Evolutionary conservation across 805 yeast genomes (phyloP).

Genomic region (Metschnikowia lachancei): DNA sequence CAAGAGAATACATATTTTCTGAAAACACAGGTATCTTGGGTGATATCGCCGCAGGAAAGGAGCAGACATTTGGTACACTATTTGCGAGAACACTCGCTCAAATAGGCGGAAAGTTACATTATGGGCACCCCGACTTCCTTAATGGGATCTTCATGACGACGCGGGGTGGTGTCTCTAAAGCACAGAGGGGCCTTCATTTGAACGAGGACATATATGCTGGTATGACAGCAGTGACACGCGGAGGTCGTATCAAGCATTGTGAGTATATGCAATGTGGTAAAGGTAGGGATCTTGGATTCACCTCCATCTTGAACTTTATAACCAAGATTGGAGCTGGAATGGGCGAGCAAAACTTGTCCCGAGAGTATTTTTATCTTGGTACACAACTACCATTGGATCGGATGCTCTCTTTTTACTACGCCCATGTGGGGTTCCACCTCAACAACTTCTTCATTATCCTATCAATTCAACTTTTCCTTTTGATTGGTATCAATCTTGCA

Average conservation of each 20-base stretch:
- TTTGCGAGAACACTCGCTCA: conserved; percentile 81
- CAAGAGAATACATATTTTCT: conserved; percentile 83
- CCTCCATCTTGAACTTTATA: conserved; percentile 80
- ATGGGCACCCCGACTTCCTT: conserved; percentile 86
- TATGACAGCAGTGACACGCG: conserved; percentile 77
- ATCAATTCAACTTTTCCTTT: conserved; percentile 68
- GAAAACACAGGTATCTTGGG: conserved; percentile 83
- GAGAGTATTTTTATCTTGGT: conserved; percentile 80
- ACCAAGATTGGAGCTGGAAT: conserved; percentile 90
- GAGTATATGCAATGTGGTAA: conserved; percentile 89
- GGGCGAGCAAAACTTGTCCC: conserved; percentile 86
- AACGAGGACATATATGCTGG: conserved; percentile 90
- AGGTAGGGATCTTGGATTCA: conserved; percentile 87
- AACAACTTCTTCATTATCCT: conserved; percentile 75
- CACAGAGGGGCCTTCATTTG: conserved; percentile 81
- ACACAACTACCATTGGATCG: conserved; percentile 78
- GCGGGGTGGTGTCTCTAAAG: conserved; percentile 85
- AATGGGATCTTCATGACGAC: conserved; percentile 76
- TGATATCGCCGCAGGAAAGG: conserved; percentile 89
- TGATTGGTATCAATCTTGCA: conserved; percentile 67
- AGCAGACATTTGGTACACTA: conserved; percentile 83
- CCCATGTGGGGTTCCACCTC: conserved; percentile 84
- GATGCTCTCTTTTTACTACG: conserved; percentile 79
- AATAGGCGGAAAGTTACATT: conserved; percentile 82
- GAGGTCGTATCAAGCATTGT: conserved; percentile 85